Base-by-base conservation (phyloP, 2,329 filamentous ascomycete genomes). In the Metarhizium anisopliae region DNA sequence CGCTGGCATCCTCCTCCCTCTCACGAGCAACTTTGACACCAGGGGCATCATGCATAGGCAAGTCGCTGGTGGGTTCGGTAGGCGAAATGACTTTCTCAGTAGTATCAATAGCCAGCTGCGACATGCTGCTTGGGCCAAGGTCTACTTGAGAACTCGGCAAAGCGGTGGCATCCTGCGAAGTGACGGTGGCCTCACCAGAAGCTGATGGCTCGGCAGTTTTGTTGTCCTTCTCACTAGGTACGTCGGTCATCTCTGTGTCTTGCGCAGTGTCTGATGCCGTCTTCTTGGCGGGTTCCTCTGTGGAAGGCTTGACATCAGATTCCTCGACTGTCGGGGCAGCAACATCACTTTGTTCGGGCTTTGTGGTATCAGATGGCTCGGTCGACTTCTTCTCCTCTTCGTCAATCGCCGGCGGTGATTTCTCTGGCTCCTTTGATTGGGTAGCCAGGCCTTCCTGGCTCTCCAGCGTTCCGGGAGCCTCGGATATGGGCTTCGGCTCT, bases 1-100 rank as follows among this genome's bases (percentile, higher is more conserved):
- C 47, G 14, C 74, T 74, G 1, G 76, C 75, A 60, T 95, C 90
- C 4, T 90, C 85, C 57, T 95, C 90, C 14, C 92, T 85, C 61
- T 86, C 87, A 11, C 90, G 84, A 1, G 89, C 78, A 13, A 87
- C 67, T 71, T 92, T 93, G 40, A 74, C 72, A 2, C 74, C 73
- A 0, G 79, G 74, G 1, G 73, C 79, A 59, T 84, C 81, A n/a
- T 69, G 66, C 80, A 83, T 83, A 45, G 74, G 68, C 11, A 78
- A 70, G 56, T 83, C 80, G 5, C 64, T 63, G 2, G 69, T 66
- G 2, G 66, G 60, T 25, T 66, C 61, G 25, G 63, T 57, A 5
- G 63, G 62, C 2, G 68, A 63, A 11, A 62, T 60, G 13, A 61
- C 61, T 11, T 63, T 62, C 16, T 70, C 69, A 5, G 70, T 66